These are phyloP conservation scores for Luzula sylvatica DNA, from an alignment of 176 grass and related monocot genomes.

Conservation along the genomic window DNA sequence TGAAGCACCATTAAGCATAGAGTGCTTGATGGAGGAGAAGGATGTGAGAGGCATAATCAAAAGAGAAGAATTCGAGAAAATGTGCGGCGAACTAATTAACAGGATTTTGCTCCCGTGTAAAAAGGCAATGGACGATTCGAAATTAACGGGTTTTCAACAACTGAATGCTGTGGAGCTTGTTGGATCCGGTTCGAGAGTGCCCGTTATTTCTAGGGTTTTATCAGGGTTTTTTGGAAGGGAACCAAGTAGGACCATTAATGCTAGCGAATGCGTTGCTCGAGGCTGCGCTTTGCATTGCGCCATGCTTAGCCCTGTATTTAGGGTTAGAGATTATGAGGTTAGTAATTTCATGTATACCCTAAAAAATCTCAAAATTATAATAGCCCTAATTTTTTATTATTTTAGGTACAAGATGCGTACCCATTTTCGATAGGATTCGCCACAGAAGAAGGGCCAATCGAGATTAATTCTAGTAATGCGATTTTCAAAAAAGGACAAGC, in stretches of 20 bases:
- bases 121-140: slow-evolving; percentile 37
- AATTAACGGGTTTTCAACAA: slow-evolving; percentile 31
- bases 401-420: slow-evolving; percentile 83
- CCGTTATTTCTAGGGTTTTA: slow-evolving; percentile 60
- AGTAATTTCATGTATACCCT: neutral
- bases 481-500: slow-evolving; percentile 65
- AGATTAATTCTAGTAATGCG: slow-evolving; percentile 29
- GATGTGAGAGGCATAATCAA: slow-evolving; percentile 77
- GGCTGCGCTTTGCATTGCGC: slow-evolving; percentile 89
- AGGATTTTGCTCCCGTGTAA: slow-evolving; percentile 63
- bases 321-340: slow-evolving; percentile 90
- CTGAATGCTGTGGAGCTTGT: slow-evolving; percentile 81
- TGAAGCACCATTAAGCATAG: slow-evolving; percentile 61
- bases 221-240: slow-evolving; percentile 69
- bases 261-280: slow-evolving; percentile 79
- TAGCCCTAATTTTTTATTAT: slow-evolving; percentile 6
- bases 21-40: slow-evolving; percentile 98
- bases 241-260: slow-evolving; percentile 78
- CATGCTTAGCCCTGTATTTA: slow-evolving; percentile 86
- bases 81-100: slow-evolving; percentile 41
- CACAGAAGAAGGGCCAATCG: slow-evolving; percentile 51
- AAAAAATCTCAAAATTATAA: too few species aligned
- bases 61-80: slow-evolving; percentile 78
- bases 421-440: slow-evolving; percentile 67
- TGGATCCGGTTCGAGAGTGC: slow-evolving; percentile 85